Conservation (phyloP, 768 basidiomycete species). For the Mrakia blollopis region DNA sequence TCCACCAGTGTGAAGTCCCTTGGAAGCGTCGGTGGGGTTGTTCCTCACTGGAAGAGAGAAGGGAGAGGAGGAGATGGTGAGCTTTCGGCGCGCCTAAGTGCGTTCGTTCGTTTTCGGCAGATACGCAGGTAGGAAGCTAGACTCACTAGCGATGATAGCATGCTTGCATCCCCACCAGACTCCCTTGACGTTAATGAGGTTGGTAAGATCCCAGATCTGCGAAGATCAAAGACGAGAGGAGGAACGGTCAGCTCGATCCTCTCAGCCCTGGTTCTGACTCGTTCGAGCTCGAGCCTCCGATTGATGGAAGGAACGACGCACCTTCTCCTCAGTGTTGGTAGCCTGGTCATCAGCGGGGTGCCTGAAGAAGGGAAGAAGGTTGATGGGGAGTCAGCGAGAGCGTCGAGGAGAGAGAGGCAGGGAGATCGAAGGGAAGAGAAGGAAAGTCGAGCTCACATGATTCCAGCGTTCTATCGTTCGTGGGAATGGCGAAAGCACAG, state of each 20-base stretch:
- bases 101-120: not conserved
- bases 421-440: not conserved
- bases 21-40: constrained; percentile 75
- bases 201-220: constrained; percentile 65
- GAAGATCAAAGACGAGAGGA: not conserved
- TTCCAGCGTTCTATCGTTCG: constrained; percentile 53
- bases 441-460: constrained; percentile 57
- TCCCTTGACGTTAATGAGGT: constrained; percentile 35
- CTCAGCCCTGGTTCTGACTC: not conserved
- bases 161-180: constrained; percentile 89
- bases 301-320: not conserved
- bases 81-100: not conserved
- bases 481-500: not conserved
- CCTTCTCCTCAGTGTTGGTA: constrained; percentile 82
- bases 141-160: constrained; percentile 75
- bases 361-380: not conserved
- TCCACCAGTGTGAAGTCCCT: constrained; percentile 62
- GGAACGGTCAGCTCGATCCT: not conserved
- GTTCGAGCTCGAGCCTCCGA: not conserved
- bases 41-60: constrained; percentile 32
- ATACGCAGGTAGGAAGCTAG: not conserved
- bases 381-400: not conserved
- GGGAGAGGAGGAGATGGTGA: not conserved
- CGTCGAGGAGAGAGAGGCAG: not conserved
- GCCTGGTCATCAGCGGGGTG: constrained; percentile 91